Percentiles rank a stretch among this genome's conserved stretches.
phyloP scores from a whole-genome alignment of 768 basidiomycete species.

The Suillus tomentosus region DNA sequence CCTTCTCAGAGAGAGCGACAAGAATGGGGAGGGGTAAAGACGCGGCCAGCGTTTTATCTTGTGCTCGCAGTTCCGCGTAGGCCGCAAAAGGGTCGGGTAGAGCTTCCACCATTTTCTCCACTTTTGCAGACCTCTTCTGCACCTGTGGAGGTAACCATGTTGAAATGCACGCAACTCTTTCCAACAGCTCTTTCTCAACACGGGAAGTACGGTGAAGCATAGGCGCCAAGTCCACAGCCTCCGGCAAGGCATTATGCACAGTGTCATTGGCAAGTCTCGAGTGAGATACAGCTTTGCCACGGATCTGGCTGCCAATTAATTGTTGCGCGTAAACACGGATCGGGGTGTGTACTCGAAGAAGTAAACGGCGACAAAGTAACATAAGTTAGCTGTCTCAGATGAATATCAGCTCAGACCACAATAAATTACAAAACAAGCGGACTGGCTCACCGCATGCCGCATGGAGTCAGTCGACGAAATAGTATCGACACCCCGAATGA shows the following conservation, averaged over 20 bases:
- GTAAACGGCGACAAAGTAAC: constrained; percentile 69
- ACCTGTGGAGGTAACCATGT: constrained; percentile 28
- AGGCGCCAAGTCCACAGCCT: constrained; percentile 11
- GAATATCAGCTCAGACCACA: constrained; percentile 6
- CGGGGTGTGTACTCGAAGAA: constrained; percentile 48
- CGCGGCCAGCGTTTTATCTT: constrained; percentile 24
- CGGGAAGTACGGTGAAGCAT: constrained; percentile 11
- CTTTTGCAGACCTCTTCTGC: constrained; percentile 14
- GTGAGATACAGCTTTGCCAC: constrained; percentile 15
- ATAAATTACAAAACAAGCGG: neutral
- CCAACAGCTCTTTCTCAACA: constrained; percentile 22
- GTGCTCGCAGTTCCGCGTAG: constrained; percentile 28
- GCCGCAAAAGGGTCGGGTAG: constrained; percentile 31
- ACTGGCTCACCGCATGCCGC: constrained; percentile 59
- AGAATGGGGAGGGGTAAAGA: constrained; percentile 31
- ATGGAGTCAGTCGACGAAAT: constrained; percentile 31
- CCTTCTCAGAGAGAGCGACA: constrained; percentile 31
- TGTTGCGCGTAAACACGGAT: constrained; percentile 28
- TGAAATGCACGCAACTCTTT: constrained; percentile 31
- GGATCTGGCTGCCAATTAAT: constrained; percentile 23
- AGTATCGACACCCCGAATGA: constrained; percentile 30
- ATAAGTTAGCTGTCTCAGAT: constrained; percentile 63
- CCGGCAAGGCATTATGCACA: constrained; percentile 19
- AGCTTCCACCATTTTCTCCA: constrained; percentile 20
- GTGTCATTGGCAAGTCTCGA: constrained; percentile 17